Evolutionary conservation across 352 stramenopile species (phyloP).

Genomic region (Globisporangium cystogenes): DNA sequence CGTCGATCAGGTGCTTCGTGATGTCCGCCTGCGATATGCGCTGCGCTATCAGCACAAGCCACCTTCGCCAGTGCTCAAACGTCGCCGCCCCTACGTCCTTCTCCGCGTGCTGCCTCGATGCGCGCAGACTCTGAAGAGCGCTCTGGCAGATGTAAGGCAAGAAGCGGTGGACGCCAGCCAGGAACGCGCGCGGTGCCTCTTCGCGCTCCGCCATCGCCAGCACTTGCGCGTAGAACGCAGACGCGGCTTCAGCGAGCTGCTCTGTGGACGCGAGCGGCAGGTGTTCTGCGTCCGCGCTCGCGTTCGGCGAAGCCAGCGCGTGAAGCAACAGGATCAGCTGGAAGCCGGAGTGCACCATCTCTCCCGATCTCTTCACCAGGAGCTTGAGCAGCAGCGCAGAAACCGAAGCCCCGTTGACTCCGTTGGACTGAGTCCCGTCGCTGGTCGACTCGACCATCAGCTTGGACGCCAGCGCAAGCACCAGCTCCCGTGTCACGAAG

Average conservation of each 20-base stretch:
- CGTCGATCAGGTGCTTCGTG: slow-evolving; percentile 43
- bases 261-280: not conserved
- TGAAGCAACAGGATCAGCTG: slow-evolving; percentile 43
- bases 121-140: slow-evolving; percentile 31
- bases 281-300: not conserved
- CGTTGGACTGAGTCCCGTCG: not conserved
- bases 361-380: slow-evolving; percentile 22
- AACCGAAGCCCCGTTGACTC: slow-evolving; percentile 1
- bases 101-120: slow-evolving; percentile 11
- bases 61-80: slow-evolving; percentile 41
- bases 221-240: slow-evolving; percentile 34
- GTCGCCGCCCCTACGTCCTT: not conserved
- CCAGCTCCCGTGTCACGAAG: slow-evolving; percentile 47
- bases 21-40: slow-evolving; percentile 42
- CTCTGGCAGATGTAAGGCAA: slow-evolving; percentile 53
- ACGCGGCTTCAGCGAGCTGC: slow-evolving; percentile 15
- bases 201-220: slow-evolving; percentile 30
- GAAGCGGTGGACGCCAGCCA: slow-evolving; percentile 39
- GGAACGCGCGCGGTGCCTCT: slow-evolving; percentile 17
- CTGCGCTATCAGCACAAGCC: slow-evolving; percentile 42
- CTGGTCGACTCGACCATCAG: not conserved
- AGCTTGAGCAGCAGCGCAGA: slow-evolving; percentile 20
- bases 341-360: slow-evolving; percentile 37
- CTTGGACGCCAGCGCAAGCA: slow-evolving; percentile 23
- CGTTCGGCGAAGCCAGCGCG: slow-evolving; percentile 11